Evolutionary conservation across 805 yeast species (phyloP).

Genomic region (Saturnispora hagleri): DNA sequence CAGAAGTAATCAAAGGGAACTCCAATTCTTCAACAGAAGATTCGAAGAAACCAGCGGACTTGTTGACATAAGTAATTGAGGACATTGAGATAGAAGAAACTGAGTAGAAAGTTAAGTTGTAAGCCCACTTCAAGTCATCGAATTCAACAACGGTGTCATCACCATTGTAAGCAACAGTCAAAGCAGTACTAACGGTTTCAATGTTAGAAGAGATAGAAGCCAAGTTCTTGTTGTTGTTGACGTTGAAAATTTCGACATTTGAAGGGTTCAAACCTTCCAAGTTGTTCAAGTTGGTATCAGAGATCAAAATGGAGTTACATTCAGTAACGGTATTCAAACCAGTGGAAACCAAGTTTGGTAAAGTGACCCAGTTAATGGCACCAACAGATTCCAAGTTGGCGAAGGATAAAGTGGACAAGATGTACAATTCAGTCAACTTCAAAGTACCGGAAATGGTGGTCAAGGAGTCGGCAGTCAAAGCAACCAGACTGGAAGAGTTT

Average conservation of each 20-base stretch:
- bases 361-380: slow-evolving; percentile 66
- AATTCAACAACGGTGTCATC: slow-evolving; percentile 60
- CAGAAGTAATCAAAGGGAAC: slow-evolving; percentile 42
- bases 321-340: slow-evolving; percentile 69
- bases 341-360: slow-evolving; percentile 71
- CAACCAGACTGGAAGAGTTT: slow-evolving; percentile 53
- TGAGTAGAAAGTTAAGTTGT: slow-evolving; percentile 78
- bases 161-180: slow-evolving; percentile 82
- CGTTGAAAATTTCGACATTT: slow-evolving; percentile 49
- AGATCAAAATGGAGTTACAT: slow-evolving; percentile 59
- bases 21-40: slow-evolving; percentile 53
- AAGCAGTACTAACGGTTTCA: slow-evolving; percentile 60
- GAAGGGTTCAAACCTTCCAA: slow-evolving; percentile 54
- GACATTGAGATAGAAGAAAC: slow-evolving; percentile 65
- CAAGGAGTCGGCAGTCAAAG: slow-evolving; percentile 73
- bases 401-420: slow-evolving; percentile 58
- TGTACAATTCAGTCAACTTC: slow-evolving; percentile 51
- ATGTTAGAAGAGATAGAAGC: slow-evolving; percentile 63
- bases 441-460: slow-evolving; percentile 67
- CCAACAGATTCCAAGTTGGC: slow-evolving; percentile 80
- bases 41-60: slow-evolving; percentile 73
- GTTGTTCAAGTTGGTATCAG: slow-evolving; percentile 64
- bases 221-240: slow-evolving; percentile 86
- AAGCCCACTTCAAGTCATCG: slow-evolving; percentile 71
- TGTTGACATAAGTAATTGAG: slow-evolving; percentile 62